Percentiles rank a stretch among this genome's conserved stretches.
Conservation (phyloP, 2,329 filamentous ascomycete species). For the Pleurostoma richardsiae region DNA sequence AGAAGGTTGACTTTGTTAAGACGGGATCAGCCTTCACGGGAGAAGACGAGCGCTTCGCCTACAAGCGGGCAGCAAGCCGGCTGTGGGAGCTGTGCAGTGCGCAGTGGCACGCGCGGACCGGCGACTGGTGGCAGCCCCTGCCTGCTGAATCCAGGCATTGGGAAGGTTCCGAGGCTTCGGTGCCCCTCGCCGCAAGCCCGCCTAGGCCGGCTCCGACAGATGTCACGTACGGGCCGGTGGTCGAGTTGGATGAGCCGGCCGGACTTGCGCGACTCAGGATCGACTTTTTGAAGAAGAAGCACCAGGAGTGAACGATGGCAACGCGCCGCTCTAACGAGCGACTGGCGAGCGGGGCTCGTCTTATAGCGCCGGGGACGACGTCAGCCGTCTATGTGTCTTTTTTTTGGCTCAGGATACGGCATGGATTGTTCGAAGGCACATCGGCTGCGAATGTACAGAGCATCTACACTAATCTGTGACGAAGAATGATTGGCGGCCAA, state of each 20-base stretch:
- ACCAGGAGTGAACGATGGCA: slow-evolving; percentile 1
- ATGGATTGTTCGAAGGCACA: no score
- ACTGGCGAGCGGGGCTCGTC: no score
- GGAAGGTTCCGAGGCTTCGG: slow-evolving; percentile 15
- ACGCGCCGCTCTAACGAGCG: no score
- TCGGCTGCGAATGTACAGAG: no score
- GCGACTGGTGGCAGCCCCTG: slow-evolving; percentile 66
- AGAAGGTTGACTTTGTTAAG: slow-evolving; percentile 60
- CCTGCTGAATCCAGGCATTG: slow-evolving; percentile 50
- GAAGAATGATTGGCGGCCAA: no score
- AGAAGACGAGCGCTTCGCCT: slow-evolving; percentile 77
- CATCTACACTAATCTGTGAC: no score
- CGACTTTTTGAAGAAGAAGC: slow-evolving; percentile 17
- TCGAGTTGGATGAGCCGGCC: slow-evolving; percentile 36
- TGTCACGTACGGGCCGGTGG: slow-evolving; percentile 30
- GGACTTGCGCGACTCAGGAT: slow-evolving; percentile 31
- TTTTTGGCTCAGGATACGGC: no score
- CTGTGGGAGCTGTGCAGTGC: slow-evolving; percentile 77
- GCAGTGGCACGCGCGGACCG: slow-evolving; percentile 62
- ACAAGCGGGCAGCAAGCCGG: slow-evolving; percentile 70
- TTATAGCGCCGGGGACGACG: no score
- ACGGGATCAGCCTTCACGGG: slow-evolving; percentile 63
- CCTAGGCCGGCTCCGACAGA: slow-evolving; percentile 18
- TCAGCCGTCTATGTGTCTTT: no score
- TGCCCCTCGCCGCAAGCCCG: slow-evolving; percentile 9